phyloP scores from a whole-genome alignment of 192 early-diverging fungal species.

The Backusella macrospora region DNA sequence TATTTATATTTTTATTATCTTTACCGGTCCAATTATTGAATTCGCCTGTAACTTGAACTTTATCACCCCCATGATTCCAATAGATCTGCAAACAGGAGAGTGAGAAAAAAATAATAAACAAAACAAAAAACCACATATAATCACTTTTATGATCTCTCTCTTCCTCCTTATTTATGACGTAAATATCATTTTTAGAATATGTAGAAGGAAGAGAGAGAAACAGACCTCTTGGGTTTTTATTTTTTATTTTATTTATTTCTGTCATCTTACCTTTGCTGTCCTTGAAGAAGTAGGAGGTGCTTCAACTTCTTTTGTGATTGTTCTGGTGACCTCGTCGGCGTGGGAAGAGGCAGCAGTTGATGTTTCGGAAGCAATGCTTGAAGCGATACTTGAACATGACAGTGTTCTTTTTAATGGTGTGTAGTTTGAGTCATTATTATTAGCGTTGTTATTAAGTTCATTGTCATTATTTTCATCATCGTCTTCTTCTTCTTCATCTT shows the following conservation, averaged over 20 bases:
- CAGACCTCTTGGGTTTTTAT: neutral
- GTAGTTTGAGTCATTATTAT: neutral
- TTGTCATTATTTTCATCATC: neutral
- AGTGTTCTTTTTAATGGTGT: neutral
- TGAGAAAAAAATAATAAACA: neutral
- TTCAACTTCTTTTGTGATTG: neutral
- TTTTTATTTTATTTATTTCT: too few relatives aligned
- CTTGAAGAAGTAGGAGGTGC: neutral
- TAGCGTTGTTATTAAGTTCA: too few relatives aligned
- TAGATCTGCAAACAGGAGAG: slow-evolving; percentile 26
- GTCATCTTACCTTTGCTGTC: neutral
- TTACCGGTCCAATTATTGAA: slow-evolving; percentile 47
- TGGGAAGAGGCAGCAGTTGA: slow-evolving; percentile 16
- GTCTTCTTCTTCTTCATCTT: neutral
- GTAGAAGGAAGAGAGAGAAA: neutral
- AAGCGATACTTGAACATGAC: slow-evolving; percentile 8
- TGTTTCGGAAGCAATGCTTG: neutral
- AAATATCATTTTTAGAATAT: neutral
- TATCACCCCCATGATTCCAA: slow-evolving; percentile 41
- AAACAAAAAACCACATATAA: neutral
- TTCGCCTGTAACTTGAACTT: slow-evolving; percentile 42
- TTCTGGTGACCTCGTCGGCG: neutral
- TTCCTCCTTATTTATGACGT: neutral
- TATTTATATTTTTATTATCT: neutral
- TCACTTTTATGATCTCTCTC: neutral